Evolutionary conservation across 2,329 filamentous ascomycete species (phyloP), one percentile per base, ranked within the genome.

Genomic region (Davidsoniella neocaledoniae): DNA sequence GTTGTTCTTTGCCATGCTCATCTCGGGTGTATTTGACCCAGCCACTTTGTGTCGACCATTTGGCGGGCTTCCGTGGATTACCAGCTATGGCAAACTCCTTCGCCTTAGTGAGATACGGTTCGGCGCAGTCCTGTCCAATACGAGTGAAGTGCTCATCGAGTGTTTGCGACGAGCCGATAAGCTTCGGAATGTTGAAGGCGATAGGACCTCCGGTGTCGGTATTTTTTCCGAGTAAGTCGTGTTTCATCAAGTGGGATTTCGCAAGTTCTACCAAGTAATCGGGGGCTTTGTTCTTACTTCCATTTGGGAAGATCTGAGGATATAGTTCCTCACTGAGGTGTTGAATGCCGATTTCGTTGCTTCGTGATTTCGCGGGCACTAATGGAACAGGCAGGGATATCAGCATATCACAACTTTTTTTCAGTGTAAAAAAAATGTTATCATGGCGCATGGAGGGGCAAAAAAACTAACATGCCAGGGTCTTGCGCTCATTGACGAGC

Each of bases 91-190:
- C 76, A 60, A 94, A 93, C 37, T 79, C 67, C 60, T 85, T 91
- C 1, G 90, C 84, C 55, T 78, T 67, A 5, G 68, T 70, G 42
- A 96, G 64, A 58, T 84, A 95, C 0, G 91, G 90, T 57, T 95
- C 86, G 4, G 87, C 85, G 41, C 82, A 80, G 62, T 95, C 86
- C 61, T 82, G 72, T 21, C 90, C 93, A 8, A 98, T 74, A 61
- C 78, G 87, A 66, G 86, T 72, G 60, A 98, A 98, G 65, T 98
- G 93, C 62, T 96, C 88, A 62, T 98, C 91, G 9, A 98, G 70
- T 0, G 83, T 86, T 26, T 73, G 62, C 4, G 48, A 50, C 12
- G 44, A 16, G 12, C 91, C 91, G 53, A 87, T 81, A 1, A 98
- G 71, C 1, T 70, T 64, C 0, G 91, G 91, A 3, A 96, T 68